Evolutionary conservation across 768 basidiomycete genomes (phyloP).

Genomic region (Russula lepida): DNA sequence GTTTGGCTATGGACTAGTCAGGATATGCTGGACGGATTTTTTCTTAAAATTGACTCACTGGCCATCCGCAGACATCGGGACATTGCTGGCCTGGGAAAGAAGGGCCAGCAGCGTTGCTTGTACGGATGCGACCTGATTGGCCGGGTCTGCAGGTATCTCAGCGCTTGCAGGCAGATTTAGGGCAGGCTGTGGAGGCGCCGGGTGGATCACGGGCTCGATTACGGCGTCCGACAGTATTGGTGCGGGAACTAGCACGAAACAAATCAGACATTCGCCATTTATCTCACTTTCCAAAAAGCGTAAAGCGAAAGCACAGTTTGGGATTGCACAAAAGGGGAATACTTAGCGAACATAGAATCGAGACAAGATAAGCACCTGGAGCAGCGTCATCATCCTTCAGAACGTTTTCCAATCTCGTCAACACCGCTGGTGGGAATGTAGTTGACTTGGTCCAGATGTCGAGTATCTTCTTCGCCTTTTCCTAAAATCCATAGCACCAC

Average conservation of each 20-base stretch:
- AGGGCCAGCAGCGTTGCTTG: slow-evolving; percentile 64
- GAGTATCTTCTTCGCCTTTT: slow-evolving; percentile 93
- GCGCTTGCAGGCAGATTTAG: slow-evolving; percentile 17
- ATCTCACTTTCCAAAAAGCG: slow-evolving; percentile 46
- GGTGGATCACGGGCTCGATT: slow-evolving; percentile 14
- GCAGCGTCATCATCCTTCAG: slow-evolving; percentile 49
- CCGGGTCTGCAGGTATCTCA: slow-evolving; percentile 27
- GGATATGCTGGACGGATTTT: neutral
- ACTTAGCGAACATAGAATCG: slow-evolving; percentile 71
- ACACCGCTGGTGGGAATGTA: slow-evolving; percentile 76
- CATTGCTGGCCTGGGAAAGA: slow-evolving; percentile 56
- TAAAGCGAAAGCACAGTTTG: slow-evolving; percentile 46
- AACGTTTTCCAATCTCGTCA: slow-evolving; percentile 64
- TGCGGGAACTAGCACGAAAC: slow-evolving; percentile 30
- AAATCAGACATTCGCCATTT: slow-evolving; percentile 41
- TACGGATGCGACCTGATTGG: slow-evolving; percentile 31
- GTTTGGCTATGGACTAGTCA: slow-evolving; percentile 42
- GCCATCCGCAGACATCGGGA: slow-evolving; percentile 28
- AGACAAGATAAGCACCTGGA: slow-evolving; percentile 83
- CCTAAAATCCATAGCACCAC: slow-evolving; percentile 48
- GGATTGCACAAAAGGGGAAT: slow-evolving; percentile 59
- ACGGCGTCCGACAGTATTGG: slow-evolving; percentile 19
- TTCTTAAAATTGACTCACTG: slow-evolving; percentile 30
- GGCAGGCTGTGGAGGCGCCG: slow-evolving; percentile 19
- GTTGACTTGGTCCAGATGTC: slow-evolving; percentile 93